These are phyloP conservation scores for Ascoidea tarda DNA, from an alignment of 805 yeast genomes.

Conservation along the genomic window DNA sequence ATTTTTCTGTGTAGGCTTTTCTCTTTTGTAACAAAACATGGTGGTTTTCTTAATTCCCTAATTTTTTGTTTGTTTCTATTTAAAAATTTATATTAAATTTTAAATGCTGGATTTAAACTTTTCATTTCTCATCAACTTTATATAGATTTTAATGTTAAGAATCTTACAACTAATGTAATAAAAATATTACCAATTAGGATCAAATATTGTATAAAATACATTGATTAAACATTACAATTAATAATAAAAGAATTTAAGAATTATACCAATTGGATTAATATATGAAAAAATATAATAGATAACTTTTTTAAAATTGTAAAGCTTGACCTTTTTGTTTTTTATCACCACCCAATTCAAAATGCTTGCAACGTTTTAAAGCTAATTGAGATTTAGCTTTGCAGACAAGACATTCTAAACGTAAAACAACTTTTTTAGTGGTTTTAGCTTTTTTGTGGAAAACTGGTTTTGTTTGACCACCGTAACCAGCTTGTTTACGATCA, in stretches of 20 bases:
- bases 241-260: conserved; percentile 3
- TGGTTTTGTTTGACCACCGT: conserved; percentile 99
- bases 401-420: conserved; percentile 96
- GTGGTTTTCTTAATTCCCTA: too few relatives aligned
- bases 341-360: conserved; percentile 99
- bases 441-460: conserved; percentile 99
- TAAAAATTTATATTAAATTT: too few relatives aligned
- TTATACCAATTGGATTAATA: conserved; percentile 5
- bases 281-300: conserved; percentile 10
- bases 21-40: too few relatives aligned
- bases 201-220: conserved; percentile 7
- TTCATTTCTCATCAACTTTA: too few relatives aligned
- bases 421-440: conserved; percentile 99
- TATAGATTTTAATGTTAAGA: too few relatives aligned
- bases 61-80: too few relatives aligned
- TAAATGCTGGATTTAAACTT: too few relatives aligned
- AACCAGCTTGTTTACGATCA: conserved; percentile 99
- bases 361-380: conserved; percentile 99
- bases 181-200: background rate
- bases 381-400: conserved; percentile 99
- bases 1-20: too few relatives aligned
- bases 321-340: conserved; percentile 99
- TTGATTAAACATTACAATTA: background rate
- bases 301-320: conserved; percentile 75
- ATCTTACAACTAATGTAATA: background rate